phyloP scores from a whole-genome alignment of 192 early-diverging fungal genomes.

The Dissophora ornata region DNA sequence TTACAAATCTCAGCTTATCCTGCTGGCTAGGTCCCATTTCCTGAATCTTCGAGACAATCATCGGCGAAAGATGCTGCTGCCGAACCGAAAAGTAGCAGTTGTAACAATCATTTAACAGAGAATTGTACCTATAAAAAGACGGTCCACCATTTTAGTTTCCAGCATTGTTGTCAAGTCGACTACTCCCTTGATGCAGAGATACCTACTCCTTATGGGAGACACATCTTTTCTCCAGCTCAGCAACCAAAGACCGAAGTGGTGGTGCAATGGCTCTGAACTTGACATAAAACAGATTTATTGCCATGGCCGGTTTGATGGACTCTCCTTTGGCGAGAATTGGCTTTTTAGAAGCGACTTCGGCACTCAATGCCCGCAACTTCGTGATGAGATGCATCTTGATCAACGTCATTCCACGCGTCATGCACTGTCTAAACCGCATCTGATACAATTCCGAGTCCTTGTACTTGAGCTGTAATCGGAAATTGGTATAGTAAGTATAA shows the following conservation, averaged over 20 bases:
- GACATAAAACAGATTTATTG: conserved; percentile 73
- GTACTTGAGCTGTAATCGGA: conserved; percentile 66
- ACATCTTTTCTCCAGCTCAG: conserved; percentile 82
- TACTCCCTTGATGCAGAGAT: too few relatives aligned
- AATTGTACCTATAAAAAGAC: conserved; percentile 65
- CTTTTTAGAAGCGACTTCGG: conserved; percentile 71
- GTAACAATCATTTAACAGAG: conserved; percentile 80
- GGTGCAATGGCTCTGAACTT: conserved; percentile 81
- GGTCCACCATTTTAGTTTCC: too few relatives aligned
- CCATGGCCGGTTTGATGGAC: conserved; percentile 41
- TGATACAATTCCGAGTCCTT: conserved; percentile 92
- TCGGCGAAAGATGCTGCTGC: conserved; percentile 72
- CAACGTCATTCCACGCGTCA: conserved; percentile 91
- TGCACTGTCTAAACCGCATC: conserved; percentile 94
- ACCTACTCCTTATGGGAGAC: conserved; percentile 75
- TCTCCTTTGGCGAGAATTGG: conserved; percentile 52
- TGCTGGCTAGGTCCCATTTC: conserved; percentile 62
- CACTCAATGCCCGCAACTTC: conserved; percentile 70
- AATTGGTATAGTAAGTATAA: too few relatives aligned
- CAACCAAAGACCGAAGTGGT: conserved; percentile 69
- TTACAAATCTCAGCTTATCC: conserved; percentile 69
- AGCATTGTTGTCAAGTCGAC: too few relatives aligned
- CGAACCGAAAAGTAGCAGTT: conserved; percentile 81
- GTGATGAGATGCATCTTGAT: conserved; percentile 92
- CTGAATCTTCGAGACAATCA: conserved; percentile 71